Evolutionary conservation across 495 filamentous ascomycete species (phyloP), one percentile per base, ranked within the genome.

Genomic region (Terfezia boudieri): DNA sequence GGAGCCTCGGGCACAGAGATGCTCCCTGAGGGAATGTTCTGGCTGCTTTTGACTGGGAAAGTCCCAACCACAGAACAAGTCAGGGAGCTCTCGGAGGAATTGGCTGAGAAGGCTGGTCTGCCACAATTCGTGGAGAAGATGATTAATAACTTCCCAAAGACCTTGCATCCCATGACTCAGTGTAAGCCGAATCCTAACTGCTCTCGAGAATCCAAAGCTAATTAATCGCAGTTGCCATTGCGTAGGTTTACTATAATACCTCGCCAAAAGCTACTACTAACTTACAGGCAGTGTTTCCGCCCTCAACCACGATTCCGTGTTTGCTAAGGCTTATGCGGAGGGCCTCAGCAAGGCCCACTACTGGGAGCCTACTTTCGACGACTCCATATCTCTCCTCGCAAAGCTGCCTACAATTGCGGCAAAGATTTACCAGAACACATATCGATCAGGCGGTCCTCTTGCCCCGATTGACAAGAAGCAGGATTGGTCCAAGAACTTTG

Each of bases 11-110:
- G 90, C 56, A 90, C 85, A n/a, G 89, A 98, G 72, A 96, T 96
- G 92, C 80, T 98, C 2, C 90, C 90, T 38, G 90, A 98, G 69
- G 81, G 87, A 65, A 96, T 98, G 90, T 98, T 98, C 76, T 98
- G 90, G 90, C 81, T 98, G 26, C 81, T 98, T 14, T 70, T 98
- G 57, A 98, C 90, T 9, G 92, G 90, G 55, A 74, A 89, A 67
- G 84, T 98, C 23, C 90, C 90, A 9, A 83, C 82, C 2, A 81
- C 80, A 23, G 67, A 68, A 37, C 90, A 98, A 68, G 76, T 86
- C 53, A 84, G 90, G 60, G 70, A 71, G 49, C 78, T 98, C 59
- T 90, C 84, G 43, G 74, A 79, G 43, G 83, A 93, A 66, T 75
- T 95, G 23, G 90, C 90, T 43, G 83, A 88, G 67, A 81, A 95